Evolutionary conservation across 2,329 filamentous ascomycete genomes (phyloP).

Genomic region (Neonectria magnoliae): DNA sequence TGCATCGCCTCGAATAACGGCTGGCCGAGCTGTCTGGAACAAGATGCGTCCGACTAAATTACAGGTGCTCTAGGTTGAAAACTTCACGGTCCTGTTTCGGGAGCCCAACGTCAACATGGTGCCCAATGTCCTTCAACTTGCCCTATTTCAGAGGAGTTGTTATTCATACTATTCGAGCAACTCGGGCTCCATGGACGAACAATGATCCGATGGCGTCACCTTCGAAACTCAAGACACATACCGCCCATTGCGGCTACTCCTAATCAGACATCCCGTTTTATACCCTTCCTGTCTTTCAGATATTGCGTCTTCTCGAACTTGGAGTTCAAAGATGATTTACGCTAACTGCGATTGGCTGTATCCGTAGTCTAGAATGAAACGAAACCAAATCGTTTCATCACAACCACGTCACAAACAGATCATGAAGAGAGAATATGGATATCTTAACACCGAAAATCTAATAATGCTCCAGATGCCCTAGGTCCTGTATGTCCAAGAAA

Average conservation of each 20-base stretch:
- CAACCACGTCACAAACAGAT: not conserved
- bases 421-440: constrained; percentile 7
- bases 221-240: not conserved
- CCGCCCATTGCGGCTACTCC: not conserved
- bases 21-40: constrained; percentile 5
- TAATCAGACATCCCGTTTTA: not conserved
- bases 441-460: constrained; percentile 26
- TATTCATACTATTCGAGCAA: not conserved
- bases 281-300: not conserved
- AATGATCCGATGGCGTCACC: not conserved
- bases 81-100: constrained; percentile 19
- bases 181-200: not conserved
- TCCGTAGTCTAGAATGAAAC: not conserved
- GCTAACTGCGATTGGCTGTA: not conserved
- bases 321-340: not conserved
- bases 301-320: not conserved
- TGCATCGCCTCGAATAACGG: constrained; percentile 18
- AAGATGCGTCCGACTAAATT: not conserved
- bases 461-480: constrained; percentile 27
- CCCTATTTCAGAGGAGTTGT: not conserved
- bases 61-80: not conserved
- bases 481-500: constrained; percentile 28
- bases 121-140: not conserved
- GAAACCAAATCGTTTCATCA: not conserved
- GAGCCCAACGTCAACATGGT: not conserved